phyloP scores from a whole-genome alignment of 202 grass and related monocot species.

The Setaria italica region DNA sequence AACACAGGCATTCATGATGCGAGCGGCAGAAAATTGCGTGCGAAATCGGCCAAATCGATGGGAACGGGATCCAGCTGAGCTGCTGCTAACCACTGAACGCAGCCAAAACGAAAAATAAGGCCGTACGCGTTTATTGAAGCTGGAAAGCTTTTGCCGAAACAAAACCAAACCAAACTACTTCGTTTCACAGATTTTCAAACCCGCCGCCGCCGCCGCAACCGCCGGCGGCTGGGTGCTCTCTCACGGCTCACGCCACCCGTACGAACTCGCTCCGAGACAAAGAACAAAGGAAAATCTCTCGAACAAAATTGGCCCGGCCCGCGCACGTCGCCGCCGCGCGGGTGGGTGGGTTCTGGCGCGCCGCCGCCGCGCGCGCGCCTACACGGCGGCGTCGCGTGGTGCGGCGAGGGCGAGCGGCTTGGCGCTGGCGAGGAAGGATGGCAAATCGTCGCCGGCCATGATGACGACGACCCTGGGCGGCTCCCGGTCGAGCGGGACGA shows the following conservation, averaged over 20 bases:
- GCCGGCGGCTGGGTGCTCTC: background rate
- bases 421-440: conserved; percentile 61
- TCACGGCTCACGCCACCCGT: background rate
- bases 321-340: background rate
- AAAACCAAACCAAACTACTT: conserved; percentile 22
- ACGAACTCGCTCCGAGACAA: background rate
- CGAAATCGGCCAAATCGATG: background rate
- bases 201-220: background rate
- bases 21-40: background rate
- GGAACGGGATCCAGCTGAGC: background rate
- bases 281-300: background rate
- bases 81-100: background rate
- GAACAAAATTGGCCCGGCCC: conserved; percentile 50
- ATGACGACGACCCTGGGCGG: conserved; percentile 57
- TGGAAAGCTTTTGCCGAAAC: conserved; percentile 22
- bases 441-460: conserved; percentile 57
- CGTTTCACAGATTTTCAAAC: background rate
- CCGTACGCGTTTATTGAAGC: conserved; percentile 36
- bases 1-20: background rate
- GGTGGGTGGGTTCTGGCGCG: background rate
- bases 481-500: conserved; percentile 57
- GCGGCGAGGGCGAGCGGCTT: conserved; percentile 30
- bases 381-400: too few species aligned
- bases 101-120: background rate
- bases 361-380: background rate